Evolutionary conservation across 352 stramenopile genomes (phyloP).

Genomic region (Globisporangium carolinianum): DNA sequence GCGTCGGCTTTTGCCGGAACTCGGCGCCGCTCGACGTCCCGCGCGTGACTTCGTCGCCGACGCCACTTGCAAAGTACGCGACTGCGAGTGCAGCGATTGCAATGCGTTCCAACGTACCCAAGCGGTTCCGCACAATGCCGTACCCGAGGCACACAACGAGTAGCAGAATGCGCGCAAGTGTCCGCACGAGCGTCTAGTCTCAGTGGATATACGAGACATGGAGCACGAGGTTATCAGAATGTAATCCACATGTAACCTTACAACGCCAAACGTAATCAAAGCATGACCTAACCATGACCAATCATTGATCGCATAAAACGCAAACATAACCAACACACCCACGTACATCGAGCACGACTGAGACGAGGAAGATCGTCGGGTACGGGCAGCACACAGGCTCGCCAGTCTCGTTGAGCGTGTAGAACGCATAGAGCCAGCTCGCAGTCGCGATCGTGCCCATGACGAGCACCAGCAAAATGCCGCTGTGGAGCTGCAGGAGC

Average conservation of each 20-base stretch:
- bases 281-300: background rate
- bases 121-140: conserved; percentile 71
- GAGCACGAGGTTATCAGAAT: no score
- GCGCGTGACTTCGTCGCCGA: conserved; percentile 71
- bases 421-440: conserved; percentile 84
- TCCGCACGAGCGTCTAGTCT: conserved; percentile 64
- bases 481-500: conserved; percentile 72
- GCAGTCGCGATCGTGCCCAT: conserved; percentile 57
- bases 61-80: conserved; percentile 67
- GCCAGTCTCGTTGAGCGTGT: conserved; percentile 84
- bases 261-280: background rate
- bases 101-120: conserved; percentile 42
- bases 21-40: conserved; percentile 72
- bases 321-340: no score
- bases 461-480: conserved; percentile 72
- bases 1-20: conserved; percentile 71
- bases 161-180: conserved; percentile 77
- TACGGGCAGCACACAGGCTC: conserved; percentile 87
- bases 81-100: conserved; percentile 61
- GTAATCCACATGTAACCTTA: background rate
- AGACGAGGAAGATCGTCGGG: conserved; percentile 73
- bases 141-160: conserved; percentile 89
- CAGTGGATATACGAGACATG: background rate
- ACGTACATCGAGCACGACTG: conserved; percentile 79
- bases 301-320: background rate